Evolutionary conservation across 192 early-diverging fungal genomes (phyloP).

Genomic region (Anaeromyces robustus): DNA sequence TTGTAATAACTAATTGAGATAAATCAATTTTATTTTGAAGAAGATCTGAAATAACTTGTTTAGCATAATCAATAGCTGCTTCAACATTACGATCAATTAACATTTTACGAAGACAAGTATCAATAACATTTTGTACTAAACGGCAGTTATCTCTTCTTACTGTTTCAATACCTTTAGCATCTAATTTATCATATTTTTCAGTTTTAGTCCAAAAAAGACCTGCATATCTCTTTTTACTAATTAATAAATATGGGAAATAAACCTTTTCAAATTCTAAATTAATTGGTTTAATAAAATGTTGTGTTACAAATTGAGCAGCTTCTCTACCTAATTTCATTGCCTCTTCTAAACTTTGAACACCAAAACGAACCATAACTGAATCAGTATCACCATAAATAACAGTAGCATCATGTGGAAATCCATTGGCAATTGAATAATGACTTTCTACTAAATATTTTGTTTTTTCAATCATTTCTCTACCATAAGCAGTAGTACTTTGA

Average conservation of each 20-base stretch:
- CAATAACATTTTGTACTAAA: conserved; percentile 78
- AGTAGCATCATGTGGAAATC: conserved; percentile 67
- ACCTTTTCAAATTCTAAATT: conserved; percentile 99
- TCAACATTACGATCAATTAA: conserved; percentile 74
- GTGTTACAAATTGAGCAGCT: conserved; percentile 74
- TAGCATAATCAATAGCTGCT: conserved; percentile 79
- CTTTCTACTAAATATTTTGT: conserved; percentile 71
- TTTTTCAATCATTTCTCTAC: conserved; percentile 86
- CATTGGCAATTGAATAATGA: conserved; percentile 69
- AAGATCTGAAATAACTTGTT: conserved; percentile 76
- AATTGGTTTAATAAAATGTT: conserved; percentile 76
- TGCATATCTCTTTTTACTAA: conserved; percentile 97
- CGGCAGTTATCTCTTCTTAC: conserved; percentile 92
- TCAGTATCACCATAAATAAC: conserved; percentile 99
- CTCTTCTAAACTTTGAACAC: conserved; percentile 53
- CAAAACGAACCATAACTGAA: conserved; percentile 99
- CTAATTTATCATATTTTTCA: conserved; percentile 86
- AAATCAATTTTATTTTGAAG: conserved; percentile 94
- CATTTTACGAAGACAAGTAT: conserved; percentile 79
- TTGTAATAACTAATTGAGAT: conserved; percentile 90
- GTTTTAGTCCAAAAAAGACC: conserved; percentile 94
- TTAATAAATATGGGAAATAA: conserved; percentile 93
- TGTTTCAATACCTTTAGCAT: conserved; percentile 97
- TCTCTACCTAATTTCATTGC: conserved; percentile 74
- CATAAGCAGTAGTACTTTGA: conserved; percentile 82